phyloP scores from a whole-genome alignment of 805 yeast species.

The Cyberlindnera americana region DNA sequence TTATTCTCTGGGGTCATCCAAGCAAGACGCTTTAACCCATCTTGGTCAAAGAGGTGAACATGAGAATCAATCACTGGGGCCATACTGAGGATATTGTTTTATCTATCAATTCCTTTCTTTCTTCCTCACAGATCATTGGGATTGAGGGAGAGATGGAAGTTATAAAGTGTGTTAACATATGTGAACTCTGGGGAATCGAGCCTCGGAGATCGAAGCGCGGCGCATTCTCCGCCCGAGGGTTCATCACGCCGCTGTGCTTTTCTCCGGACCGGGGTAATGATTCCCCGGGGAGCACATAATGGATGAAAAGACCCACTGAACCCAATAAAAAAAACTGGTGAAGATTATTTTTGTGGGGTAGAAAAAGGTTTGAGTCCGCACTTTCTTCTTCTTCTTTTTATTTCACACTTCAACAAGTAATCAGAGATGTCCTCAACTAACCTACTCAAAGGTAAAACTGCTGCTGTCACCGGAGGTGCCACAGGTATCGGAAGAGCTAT shows the following conservation, averaged over 20 bases:
- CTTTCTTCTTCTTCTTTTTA: neutral
- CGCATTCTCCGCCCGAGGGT: neutral
- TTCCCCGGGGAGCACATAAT: neutral
- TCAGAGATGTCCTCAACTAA: slow-evolving; percentile 2
- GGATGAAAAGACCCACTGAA: no score
- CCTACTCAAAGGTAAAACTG: slow-evolving; percentile 33
- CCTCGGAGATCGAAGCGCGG: no score
- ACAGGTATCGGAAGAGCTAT: slow-evolving; percentile 45
- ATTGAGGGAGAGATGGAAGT: no score
- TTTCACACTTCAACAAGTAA: neutral
- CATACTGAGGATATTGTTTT: neutral
- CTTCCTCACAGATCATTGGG: no score
- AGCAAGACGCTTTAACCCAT: slow-evolving; percentile 12
- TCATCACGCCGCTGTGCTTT: neutral
- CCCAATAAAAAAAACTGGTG: neutral
- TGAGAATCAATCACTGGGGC: slow-evolving; percentile 20
- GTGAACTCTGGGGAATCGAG: no score
- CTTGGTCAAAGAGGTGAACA: slow-evolving; percentile 19
- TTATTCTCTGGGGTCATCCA: slow-evolving; percentile 17
- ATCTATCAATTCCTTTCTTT: neutral
- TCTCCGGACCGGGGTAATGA: neutral
- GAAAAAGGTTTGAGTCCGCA: neutral
- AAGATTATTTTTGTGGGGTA: neutral
- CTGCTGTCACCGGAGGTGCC: slow-evolving; percentile 43
- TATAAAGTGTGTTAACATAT: no score